Base-by-base conservation (phyloP, 805 yeast genomes). In the Priceomyces medius region DNA sequence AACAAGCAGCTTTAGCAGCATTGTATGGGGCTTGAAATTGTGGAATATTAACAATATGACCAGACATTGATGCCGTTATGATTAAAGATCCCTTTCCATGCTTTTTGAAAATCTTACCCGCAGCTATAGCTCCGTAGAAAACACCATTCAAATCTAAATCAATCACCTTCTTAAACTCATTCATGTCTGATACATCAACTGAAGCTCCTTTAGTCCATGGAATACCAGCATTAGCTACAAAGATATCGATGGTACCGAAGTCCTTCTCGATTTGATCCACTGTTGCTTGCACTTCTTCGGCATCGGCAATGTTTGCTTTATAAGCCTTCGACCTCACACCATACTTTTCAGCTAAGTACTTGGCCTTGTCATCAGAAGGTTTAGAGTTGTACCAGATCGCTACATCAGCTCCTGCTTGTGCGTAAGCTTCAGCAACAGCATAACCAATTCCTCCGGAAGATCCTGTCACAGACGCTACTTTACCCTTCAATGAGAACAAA, bases 161-260 rank as follows among this genome's bases (percentile, higher is more conserved):
- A 27, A 69, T 53, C 42, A 70, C 51, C 48, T 61, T 60, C 20
- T 64, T 48, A 69, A 68, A 70, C 27, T 50, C 43, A 17, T 59
- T 66, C 34, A 55, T 56, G 14, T 66, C 68, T 31, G 66, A 61
- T 26, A 58, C 70, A 21, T 68, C 68, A 37, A 67, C 47, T 44
- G 59, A 55, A 14, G 76, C 76, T 17, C 90, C 89, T 20, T 76
- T 71, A 17, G 79, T 74, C 95, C 95, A 88, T 12, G 88, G 81
- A 36, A 87, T 80, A 31, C 96, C 96, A 10, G 96, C 96, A 61
- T 88, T 88, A 53, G 95, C 95, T 35, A 88, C 93, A 55, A 86
- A 83, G 20, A 87, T 68, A 62, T 88, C 96, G 50, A 88, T 79
- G 46, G 79, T 78, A 41, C 91, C 93, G 59, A 88, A 88, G 56